Evolutionary conservation across 1,284 basidiomycete genomes (phyloP), one percentile per base, ranked within the genome.

Genomic region (Cystobasidium slooffiae): DNA sequence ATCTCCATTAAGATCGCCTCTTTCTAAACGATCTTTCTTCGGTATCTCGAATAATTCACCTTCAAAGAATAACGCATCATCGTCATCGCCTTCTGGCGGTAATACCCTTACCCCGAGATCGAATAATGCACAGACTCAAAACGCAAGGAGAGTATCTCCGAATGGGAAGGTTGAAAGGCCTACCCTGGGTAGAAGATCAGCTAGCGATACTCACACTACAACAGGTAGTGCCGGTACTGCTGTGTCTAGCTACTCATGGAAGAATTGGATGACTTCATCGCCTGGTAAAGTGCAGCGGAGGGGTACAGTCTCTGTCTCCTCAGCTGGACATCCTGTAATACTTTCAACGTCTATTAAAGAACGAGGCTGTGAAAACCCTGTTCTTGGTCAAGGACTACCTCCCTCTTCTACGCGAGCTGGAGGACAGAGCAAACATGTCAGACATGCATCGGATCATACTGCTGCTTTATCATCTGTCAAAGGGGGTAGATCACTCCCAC

Each of bases 21-120:
- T 59, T 43, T 59, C 39, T n/a, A 10, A 39, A 59, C 39, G 37
- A 59, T 59, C 56, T 41, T 59, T 59, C 10, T 43, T 59, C 20
- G 18, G 31, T 31, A 31, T 31, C 31, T 31, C 31, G 5, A 31
- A 18, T 41, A 18, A 10, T 37, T 58, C 55, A 0, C 9, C 37
- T 14, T 59, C 56, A 1, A 31, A 31, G 31, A 31, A 31, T 31
- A 1, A 31, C 6, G 46, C 46, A 14, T 47, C 46, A 47, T 6
- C 31, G 31, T 31, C 31, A 31, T 31, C 31, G 31, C 31, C 31
- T 31, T 31, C 31, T 31, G 31, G 2, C 5, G 5, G 5, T 31
- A 5, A 31, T 31, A 31, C 31, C 31, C 31, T 31, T 31, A 31
- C 31, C 31, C 31, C 31, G 31, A 31, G 31, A 5, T 31, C 31